phyloP scores from a whole-genome alignment of 2,329 filamentous ascomycete genomes.

The Cladorrhinum sp. region DNA sequence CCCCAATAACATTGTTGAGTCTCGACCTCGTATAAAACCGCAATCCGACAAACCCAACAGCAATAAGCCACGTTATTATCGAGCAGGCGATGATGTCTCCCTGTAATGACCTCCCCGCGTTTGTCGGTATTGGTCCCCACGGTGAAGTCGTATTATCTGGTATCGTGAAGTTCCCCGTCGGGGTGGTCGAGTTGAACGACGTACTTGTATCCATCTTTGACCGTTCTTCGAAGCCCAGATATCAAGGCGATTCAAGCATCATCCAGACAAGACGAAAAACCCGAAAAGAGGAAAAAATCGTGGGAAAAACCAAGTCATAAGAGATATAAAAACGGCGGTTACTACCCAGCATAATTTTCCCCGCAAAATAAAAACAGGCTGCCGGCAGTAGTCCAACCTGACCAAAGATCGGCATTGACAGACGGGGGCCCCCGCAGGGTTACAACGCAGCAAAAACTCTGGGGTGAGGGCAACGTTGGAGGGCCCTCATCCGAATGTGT shows the following conservation, averaged over 20 bases:
- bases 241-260: slow-evolving; percentile 1
- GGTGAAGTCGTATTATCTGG: slow-evolving; percentile 11
- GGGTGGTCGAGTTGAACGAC: not conserved
- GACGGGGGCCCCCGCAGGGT: not conserved
- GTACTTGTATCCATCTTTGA: not conserved
- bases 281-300: too few species aligned
- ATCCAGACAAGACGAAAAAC: slow-evolving; percentile 10
- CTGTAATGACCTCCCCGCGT: slow-evolving; percentile 24
- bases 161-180: slow-evolving; percentile 7
- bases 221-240: slow-evolving; percentile 13
- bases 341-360: too few species aligned
- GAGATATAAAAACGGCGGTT: too few species aligned
- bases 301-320: too few species aligned
- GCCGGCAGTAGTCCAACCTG: not conserved
- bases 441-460: slow-evolving; percentile 2
- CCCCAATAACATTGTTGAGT: slow-evolving; percentile 36
- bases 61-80: slow-evolving; percentile 31
- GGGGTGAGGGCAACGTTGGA: slow-evolving; percentile 1
- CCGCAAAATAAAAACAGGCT: too few species aligned
- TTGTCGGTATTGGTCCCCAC: slow-evolving; percentile 20
- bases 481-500: not conserved
- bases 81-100: slow-evolving; percentile 29
- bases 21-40: slow-evolving; percentile 39
- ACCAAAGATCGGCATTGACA: slow-evolving; percentile 5
- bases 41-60: slow-evolving; percentile 34